Conservation (phyloP, 1,284 basidiomycete genomes). For the Puccinia hordei region DNA sequence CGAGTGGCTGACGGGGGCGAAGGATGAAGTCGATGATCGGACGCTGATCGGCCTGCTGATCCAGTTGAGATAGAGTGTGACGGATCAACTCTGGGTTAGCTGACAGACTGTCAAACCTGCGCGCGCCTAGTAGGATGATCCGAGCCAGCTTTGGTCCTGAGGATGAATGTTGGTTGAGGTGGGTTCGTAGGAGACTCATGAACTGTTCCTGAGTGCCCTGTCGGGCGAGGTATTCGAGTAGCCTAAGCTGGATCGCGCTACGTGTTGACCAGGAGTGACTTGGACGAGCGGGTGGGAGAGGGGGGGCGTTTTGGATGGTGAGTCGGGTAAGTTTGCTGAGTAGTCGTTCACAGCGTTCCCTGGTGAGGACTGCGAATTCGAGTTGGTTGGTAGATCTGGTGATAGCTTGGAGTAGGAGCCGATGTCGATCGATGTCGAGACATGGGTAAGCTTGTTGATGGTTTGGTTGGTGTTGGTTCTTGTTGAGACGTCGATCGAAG, state of each 20-base stretch:
- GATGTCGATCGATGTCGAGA: constrained; percentile 22
- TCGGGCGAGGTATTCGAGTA: constrained; percentile 21
- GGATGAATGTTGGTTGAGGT: neutral
- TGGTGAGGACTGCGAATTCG: constrained; percentile 22
- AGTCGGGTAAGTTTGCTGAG: constrained; percentile 28
- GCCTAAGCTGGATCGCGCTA: constrained; percentile 16
- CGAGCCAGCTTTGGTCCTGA: constrained; percentile 16
- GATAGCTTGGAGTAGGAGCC: neutral
- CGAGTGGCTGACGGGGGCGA: constrained; percentile 1
- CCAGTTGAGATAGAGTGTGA: neutral
- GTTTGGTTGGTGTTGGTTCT: no score
- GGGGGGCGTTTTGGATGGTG: neutral
- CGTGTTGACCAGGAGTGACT: neutral
- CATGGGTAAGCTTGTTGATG: neutral
- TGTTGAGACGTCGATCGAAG: neutral
- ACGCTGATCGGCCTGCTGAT: neutral
- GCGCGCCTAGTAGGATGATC: constrained; percentile 23
- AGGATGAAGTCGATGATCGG: constrained; percentile 42
- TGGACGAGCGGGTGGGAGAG: neutral
- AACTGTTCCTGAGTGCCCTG: constrained; percentile 17
- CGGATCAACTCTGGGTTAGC: constrained; percentile 21
- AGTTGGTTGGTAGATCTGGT: neutral
- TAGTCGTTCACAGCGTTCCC: constrained; percentile 31
- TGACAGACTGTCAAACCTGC: neutral
- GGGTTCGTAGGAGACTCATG: neutral